phyloP scores from a whole-genome alignment of 345 rosid genomes.

The Moricandia moricandioides region DNA sequence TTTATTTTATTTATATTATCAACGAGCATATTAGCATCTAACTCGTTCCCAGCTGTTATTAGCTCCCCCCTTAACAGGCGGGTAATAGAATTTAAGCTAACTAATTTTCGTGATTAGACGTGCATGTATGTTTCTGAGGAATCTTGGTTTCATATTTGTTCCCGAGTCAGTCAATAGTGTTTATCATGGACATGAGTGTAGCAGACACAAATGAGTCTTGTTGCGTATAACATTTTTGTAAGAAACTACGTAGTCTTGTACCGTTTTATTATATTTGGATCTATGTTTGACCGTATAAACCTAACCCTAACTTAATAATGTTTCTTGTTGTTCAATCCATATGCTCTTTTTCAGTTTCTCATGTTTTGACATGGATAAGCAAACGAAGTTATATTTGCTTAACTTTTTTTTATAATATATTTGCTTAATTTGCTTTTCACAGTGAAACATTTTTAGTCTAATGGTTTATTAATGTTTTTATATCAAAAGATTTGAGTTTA shows the following conservation, averaged over 20 bases:
- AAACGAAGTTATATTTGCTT: not conserved
- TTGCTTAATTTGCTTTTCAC: not conserved
- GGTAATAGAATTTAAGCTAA: not conserved
- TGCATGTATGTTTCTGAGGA: not conserved
- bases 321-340: not conserved
- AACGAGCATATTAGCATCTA: conserved; percentile 18
- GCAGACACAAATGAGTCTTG: not conserved
- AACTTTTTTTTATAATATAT: not conserved
- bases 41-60: conserved; percentile 2
- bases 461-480: too few species aligned
- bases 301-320: not conserved
- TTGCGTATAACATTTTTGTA: not conserved
- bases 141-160: not conserved
- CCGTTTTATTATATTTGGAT: not conserved
- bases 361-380: not conserved
- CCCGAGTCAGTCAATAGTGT: not conserved
- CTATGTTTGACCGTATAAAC: too few species aligned
- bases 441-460: too few species aligned
- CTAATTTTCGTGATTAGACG: not conserved
- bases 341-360: not conserved
- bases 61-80: not conserved
- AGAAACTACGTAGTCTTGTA: not conserved
- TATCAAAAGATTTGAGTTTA: not conserved
- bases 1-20: conserved; percentile 4
- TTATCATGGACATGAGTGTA: not conserved